Conservation (phyloP, 176 grass and related monocot species). For the maize (Zea mays) region DNA sequence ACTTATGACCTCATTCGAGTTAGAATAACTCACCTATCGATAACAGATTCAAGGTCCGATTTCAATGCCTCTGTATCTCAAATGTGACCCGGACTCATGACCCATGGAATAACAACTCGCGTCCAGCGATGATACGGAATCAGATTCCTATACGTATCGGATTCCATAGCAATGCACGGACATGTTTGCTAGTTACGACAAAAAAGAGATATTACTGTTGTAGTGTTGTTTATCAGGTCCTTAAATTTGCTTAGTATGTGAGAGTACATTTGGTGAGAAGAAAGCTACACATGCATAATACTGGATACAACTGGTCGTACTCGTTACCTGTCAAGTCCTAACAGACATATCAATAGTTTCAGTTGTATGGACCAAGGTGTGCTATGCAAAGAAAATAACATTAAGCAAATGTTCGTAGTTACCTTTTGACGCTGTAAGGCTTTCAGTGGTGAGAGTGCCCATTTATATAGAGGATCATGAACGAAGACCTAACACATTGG, state of each 20-base stretch:
- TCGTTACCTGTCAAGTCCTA: background rate
- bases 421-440: constrained; percentile 95
- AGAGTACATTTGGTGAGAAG: background rate
- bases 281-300: background rate
- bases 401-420: background rate
- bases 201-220: no score
- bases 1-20: background rate
- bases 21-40: background rate
- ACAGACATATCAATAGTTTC: background rate
- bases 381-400: background rate
- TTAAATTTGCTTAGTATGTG: background rate
- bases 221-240: background rate
- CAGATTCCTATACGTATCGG: no score
- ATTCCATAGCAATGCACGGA: no score
- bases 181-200: background rate
- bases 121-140: no score
- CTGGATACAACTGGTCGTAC: background rate
- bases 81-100: background rate
- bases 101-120: background rate
- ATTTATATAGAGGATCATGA: constrained; percentile 98
- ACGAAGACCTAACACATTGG: constrained; percentile 68
- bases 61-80: background rate
- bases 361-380: background rate
- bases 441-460: constrained; percentile 96
- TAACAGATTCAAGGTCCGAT: background rate